Evolutionary conservation across 345 rosid genomes (phyloP).

Genomic region (Citrus unshiu): DNA sequence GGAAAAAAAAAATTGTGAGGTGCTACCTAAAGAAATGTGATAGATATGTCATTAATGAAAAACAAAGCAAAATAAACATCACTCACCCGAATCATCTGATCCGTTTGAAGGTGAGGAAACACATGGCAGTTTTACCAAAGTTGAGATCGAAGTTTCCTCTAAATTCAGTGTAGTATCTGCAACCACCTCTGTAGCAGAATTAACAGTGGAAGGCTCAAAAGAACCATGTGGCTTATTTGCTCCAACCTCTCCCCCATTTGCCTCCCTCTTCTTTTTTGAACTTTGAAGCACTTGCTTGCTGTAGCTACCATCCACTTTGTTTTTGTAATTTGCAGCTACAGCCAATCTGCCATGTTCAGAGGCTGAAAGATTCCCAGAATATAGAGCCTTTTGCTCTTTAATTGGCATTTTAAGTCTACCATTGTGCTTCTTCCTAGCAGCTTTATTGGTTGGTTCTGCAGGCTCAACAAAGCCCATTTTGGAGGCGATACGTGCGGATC

Average conservation of each 20-base stretch:
- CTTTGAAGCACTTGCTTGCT: slow-evolving; percentile 4
- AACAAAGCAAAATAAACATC: not conserved
- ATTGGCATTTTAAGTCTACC: not conserved
- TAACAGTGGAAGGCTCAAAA: not conserved
- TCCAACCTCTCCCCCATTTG: not conserved
- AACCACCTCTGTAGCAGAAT: slow-evolving; percentile 2
- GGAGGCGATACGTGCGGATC: slow-evolving; percentile 8
- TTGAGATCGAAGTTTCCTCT: slow-evolving; percentile 9
- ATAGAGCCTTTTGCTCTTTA: not conserved
- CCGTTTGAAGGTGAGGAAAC: slow-evolving; percentile 4
- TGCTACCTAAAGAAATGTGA: not conserved
- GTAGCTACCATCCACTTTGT: slow-evolving; percentile 1
- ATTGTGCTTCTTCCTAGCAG: slow-evolving; percentile 13
- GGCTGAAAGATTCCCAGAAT: not conserved
- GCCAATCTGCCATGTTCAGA: slow-evolving; percentile 3
- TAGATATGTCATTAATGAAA: not conserved
- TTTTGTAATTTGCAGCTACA: not conserved
- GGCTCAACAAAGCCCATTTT: slow-evolving; percentile 7
- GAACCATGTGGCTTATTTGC: slow-evolving; percentile 2
- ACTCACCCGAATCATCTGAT: slow-evolving; percentile 18
- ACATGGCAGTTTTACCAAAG: not conserved
- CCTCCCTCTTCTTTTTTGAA: slow-evolving; percentile 8
- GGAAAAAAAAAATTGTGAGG: not conserved
- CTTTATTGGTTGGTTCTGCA: not conserved
- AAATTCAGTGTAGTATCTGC: not conserved